A percentile compares a stretch with the other conserved stretches of the same genome.
Evolutionary conservation across 2,329 filamentous ascomycete genomes (phyloP).

Genomic region (Polychaeton citri): DNA sequence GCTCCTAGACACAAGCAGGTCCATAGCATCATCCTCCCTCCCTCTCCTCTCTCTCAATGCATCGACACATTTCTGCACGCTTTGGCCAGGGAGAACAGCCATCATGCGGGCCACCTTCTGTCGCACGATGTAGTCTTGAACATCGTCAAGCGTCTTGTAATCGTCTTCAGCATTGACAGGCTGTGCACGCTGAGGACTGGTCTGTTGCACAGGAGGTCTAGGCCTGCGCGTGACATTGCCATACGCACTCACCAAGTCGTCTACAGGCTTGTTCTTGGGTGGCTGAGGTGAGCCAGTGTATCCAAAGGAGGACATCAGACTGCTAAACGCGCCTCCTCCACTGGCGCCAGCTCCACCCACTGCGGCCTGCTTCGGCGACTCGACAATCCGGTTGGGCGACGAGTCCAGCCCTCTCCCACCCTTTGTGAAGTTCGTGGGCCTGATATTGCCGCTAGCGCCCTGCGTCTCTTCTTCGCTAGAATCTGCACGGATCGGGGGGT

Average conservation of each 20-base stretch:
- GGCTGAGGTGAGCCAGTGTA: slow-evolving; percentile 8
- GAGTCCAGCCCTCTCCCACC: slow-evolving; percentile 21
- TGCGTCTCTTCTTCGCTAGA: slow-evolving; percentile 19
- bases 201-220: slow-evolving; percentile 24
- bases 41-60: slow-evolving; percentile 38
- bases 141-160: slow-evolving; percentile 35
- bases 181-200: slow-evolving; percentile 31
- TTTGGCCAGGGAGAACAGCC: slow-evolving; percentile 32
- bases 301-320: slow-evolving; percentile 12
- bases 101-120: slow-evolving; percentile 41
- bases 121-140: slow-evolving; percentile 36
- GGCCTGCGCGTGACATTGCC: slow-evolving; percentile 13
- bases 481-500: slow-evolving; percentile 19
- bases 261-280: slow-evolving; percentile 6
- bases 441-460: slow-evolving; percentile 42
- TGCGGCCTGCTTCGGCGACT: slow-evolving; percentile 11
- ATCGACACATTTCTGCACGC: slow-evolving; percentile 35
- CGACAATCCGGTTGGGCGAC: slow-evolving; percentile 16
- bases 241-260: slow-evolving; percentile 32
- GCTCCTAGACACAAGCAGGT: slow-evolving; percentile 29
- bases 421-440: slow-evolving; percentile 43
- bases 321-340: slow-evolving; percentile 8
- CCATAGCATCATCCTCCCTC: slow-evolving; percentile 42
- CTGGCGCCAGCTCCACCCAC: slow-evolving; percentile 2
- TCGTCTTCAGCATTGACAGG: slow-evolving; percentile 19